phyloP scores from a whole-genome alignment of 176 grass and related monocot genomes.

The Metroxylon sagu region DNA sequence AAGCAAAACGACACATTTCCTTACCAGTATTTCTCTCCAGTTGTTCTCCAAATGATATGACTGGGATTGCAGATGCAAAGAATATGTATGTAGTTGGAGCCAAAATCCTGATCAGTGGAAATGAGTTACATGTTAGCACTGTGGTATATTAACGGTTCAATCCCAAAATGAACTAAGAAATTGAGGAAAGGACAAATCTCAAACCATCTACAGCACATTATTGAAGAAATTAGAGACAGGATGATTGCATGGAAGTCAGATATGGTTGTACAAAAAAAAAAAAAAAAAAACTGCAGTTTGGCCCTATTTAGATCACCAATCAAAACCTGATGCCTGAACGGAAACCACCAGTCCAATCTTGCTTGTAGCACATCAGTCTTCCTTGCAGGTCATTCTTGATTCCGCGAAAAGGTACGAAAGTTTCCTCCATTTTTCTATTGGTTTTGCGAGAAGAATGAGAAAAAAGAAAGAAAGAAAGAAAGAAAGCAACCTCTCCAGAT shows the following conservation, averaged over 20 bases:
- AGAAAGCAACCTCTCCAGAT: no score
- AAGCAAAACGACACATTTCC: neutral
- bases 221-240: no score
- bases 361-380: constrained; percentile 83
- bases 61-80: constrained; percentile 95
- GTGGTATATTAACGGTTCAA: no score
- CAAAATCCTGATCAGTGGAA: constrained; percentile 44
- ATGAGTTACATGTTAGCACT: no score
- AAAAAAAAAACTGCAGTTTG: no score
- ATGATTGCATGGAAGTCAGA: no score
- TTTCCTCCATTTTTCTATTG: constrained; percentile 61
- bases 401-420: constrained; percentile 72
- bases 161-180: neutral
- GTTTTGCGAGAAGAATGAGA: neutral
- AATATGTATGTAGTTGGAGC: constrained; percentile 99
- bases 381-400: constrained; percentile 80
- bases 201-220: no score
- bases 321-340: constrained; percentile 69
- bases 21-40: constrained; percentile 87
- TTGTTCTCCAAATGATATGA: constrained; percentile 98
- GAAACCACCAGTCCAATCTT: constrained; percentile 91
- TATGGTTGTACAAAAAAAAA: no score
- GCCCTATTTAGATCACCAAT: neutral
- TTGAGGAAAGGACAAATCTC: no score
- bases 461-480: no score